phyloP scores from a whole-genome alignment of 169 alveolate species.

The Amoebophrya sp. region DNA sequence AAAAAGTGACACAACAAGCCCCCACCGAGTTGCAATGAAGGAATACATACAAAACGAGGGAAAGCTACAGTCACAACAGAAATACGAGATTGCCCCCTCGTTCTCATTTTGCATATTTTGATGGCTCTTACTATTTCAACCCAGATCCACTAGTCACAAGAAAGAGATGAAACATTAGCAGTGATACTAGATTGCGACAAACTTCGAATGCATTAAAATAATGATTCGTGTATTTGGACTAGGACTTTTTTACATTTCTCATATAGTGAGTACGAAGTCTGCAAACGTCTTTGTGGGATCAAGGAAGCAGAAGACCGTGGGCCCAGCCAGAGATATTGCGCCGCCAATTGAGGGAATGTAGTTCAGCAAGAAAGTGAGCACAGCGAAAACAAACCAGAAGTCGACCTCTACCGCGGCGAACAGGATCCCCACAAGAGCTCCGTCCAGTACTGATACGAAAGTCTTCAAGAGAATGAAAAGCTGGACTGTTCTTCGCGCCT shows the following conservation, averaged over 20 bases:
- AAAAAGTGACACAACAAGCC: background rate
- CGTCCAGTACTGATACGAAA: background rate
- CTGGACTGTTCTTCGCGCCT: background rate
- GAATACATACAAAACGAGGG: too few relatives aligned
- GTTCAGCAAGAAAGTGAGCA: background rate
- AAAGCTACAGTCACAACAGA: too few relatives aligned
- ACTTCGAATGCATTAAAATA: too few relatives aligned
- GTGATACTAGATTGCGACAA: too few relatives aligned
- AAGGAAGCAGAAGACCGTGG: background rate
- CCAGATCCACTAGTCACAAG: too few relatives aligned
- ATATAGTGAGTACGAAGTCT: too few relatives aligned
- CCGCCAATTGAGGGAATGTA: background rate
- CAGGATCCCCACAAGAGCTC: background rate
- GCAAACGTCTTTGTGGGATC: background rate
- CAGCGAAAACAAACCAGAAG: background rate
- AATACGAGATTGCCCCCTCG: too few relatives aligned
- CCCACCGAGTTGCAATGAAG: background rate
- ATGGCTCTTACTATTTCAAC: too few relatives aligned
- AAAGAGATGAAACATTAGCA: too few relatives aligned
- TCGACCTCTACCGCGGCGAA: slow-evolving; percentile 10
- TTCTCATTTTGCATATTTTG: too few relatives aligned
- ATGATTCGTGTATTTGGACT: too few relatives aligned
- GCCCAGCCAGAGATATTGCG: background rate
- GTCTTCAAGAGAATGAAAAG: background rate
- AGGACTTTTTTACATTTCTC: too few relatives aligned